These are phyloP conservation scores for Alternaria brassicae DNA, from an alignment of 2,329 filamentous ascomycete species.

Conservation along the genomic window DNA sequence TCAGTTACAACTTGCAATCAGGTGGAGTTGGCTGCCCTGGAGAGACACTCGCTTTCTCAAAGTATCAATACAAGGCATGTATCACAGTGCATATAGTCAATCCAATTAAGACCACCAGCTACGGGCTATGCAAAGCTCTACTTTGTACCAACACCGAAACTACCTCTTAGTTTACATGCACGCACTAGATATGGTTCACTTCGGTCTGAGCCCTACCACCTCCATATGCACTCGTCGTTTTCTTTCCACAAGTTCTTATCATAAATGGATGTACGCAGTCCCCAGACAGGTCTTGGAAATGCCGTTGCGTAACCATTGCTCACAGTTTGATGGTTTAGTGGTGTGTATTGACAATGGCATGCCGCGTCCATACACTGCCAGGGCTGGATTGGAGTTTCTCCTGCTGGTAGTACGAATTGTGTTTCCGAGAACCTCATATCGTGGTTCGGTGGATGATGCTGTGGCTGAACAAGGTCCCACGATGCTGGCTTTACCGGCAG, in stretches of 20 bases:
- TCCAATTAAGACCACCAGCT: rapidly evolving
- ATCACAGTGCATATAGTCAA: neutral
- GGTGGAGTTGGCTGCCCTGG: neutral
- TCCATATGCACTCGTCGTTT: neutral
- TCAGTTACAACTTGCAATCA: neutral
- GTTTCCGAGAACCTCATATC: neutral
- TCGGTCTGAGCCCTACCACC: neutral
- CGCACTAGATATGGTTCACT: neutral
- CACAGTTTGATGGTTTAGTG: neutral
- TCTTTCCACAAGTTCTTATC: neutral
- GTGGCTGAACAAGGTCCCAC: neutral
- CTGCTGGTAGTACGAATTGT: neutral
- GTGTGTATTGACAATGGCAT: neutral
- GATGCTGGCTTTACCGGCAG: neutral
- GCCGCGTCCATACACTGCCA: neutral
- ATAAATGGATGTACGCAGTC: neutral
- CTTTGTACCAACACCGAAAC: neutral
- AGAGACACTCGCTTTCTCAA: neutral
- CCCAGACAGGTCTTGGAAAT: neutral
- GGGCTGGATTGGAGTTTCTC: neutral
- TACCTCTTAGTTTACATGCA: neutral
- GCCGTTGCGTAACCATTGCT: neutral
- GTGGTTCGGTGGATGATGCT: neutral
- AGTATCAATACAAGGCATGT: neutral
- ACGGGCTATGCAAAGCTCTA: neutral